Evolutionary conservation across 345 rosid genomes (phyloP), one percentile per base, ranked within the genome.

Genomic region (Populus simonii): DNA sequence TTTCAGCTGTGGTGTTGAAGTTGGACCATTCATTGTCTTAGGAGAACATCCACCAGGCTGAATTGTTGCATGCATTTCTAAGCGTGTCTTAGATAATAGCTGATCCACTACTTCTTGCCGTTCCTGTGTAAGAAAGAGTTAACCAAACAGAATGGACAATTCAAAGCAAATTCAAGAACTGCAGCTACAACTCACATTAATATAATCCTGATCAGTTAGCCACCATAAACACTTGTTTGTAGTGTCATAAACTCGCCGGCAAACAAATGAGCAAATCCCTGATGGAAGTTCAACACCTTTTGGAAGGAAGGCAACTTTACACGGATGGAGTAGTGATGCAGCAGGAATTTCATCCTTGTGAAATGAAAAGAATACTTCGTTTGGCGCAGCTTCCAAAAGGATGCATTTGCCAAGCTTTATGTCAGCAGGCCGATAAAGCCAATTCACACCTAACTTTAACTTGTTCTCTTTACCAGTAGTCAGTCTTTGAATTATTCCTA

Each of bases 251-350:
- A 96, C 97, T 77, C 94, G 88, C 77, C 93, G 79, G 77, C 99
- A 96, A 36, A 96, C 94, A 79, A 91, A 92, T 4, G 97, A 96
- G 78, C 85, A 87, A 77, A 93, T 74, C 22, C 94, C 97, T 76
- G 94, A 78, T 17, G 94, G 93, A 89, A 96, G 87, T 73, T 88
- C 91, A 87, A 83, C 78, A 55, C 93, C 94, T 89, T 86, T 92
- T 12, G 90, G 92, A 77, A 96, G 96, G 76, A 96, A 96, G 85
- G 94, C 83, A 83, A 96, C 96, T 90, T 96, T 96, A 89, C 99
- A 96, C n/a, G 92, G 98, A 85, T 96, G 99, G n/a, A 95, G 88
- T 83, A 95, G 77, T 1, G 97, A 93, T 79, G 89, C 96, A 80
- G 97, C 94, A 75, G 93, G 89, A 83, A 87, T 95, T 81, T 87